Conservation (phyloP, 352 stramenopile genomes). For the Phytopythium delawarense region DNA sequence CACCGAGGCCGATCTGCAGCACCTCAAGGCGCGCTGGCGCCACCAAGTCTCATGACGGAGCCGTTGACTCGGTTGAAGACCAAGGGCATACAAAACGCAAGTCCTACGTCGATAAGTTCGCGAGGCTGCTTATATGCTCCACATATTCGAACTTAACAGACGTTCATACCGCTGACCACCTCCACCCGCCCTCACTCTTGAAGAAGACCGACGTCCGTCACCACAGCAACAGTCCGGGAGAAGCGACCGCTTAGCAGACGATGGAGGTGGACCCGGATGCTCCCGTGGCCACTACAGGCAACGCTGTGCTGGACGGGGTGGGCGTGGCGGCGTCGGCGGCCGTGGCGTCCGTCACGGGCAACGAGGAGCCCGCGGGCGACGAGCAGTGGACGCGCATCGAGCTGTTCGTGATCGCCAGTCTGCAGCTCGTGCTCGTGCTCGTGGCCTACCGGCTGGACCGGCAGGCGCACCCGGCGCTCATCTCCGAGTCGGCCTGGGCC, state of each 20-base stretch:
- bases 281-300: slow-evolving; percentile 19
- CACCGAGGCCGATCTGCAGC: slow-evolving; percentile 57
- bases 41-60: too few relatives aligned
- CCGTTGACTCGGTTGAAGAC: too few relatives aligned
- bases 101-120: background rate
- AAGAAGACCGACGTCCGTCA: slow-evolving; percentile 1
- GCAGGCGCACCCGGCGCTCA: slow-evolving; percentile 52
- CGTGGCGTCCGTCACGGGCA: slow-evolving; percentile 15
- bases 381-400: slow-evolving; percentile 69
- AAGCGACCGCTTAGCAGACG: background rate
- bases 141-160: background rate
- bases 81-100: background rate
- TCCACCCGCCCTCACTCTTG: background rate
- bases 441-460: slow-evolving; percentile 79
- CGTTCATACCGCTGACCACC: background rate
- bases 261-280: slow-evolving; percentile 22
- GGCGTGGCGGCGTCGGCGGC: slow-evolving; percentile 12
- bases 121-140: background rate
- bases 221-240: background rate
- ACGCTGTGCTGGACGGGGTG: slow-evolving; percentile 27
- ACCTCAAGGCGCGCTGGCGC: slow-evolving; percentile 38
- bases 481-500: slow-evolving; percentile 78
- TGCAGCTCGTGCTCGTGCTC: slow-evolving; percentile 79
- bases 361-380: slow-evolving; percentile 14
- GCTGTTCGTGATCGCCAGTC: slow-evolving; percentile 74